Evolutionary conservation across 2,329 filamentous ascomycete species (phyloP), one percentile per base, ranked within the genome.

Genomic region (Fusarium lyarnte): DNA sequence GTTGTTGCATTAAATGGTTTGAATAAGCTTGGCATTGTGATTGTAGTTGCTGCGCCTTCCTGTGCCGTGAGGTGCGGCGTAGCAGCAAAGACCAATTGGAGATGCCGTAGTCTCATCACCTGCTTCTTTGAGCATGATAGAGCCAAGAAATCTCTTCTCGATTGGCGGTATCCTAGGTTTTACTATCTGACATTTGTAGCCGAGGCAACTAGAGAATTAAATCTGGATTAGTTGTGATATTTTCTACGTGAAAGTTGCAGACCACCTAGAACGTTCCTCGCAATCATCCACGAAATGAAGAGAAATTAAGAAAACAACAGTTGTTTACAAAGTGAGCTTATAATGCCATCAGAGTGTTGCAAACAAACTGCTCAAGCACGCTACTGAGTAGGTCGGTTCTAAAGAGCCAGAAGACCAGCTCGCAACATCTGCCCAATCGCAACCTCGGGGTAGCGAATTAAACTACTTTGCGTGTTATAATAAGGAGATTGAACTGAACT

Each of bases 391-490:
- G n/a, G n/a, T n/a, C n/a, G n/a, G n/a, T n/a, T n/a, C n/a, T n/a
- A n/a, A n/a, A n/a, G n/a, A n/a, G n/a, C n/a, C n/a, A n/a, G n/a
- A n/a, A n/a, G n/a, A n/a, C n/a, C n/a, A n/a, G n/a, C n/a, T n/a
- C n/a, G n/a, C n/a, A n/a, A n/a, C n/a, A n/a, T n/a, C n/a, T n/a
- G n/a, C n/a, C n/a, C n/a, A n/a, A n/a, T n/a, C n/a, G n/a, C n/a
- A n/a, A 21, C 43, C 6, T 5, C 2, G 0, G 8, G 9, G 19
- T 29, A 21, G 8, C 13, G 19, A 16, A 27, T 4, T 14, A 2
- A 8, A 13, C 3, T 16, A 3, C 25, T 21, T 21, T 8, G 0
- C 5, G 6, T 3, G 25, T 16, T 5, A 0, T 12, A 10, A 46
- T 21, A 8, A 1, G 12, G 25, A 21, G 10, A 6, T 14, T 21